phyloP scores from a whole-genome alignment of 305 asterid species.

The Lippia alba region DNA sequence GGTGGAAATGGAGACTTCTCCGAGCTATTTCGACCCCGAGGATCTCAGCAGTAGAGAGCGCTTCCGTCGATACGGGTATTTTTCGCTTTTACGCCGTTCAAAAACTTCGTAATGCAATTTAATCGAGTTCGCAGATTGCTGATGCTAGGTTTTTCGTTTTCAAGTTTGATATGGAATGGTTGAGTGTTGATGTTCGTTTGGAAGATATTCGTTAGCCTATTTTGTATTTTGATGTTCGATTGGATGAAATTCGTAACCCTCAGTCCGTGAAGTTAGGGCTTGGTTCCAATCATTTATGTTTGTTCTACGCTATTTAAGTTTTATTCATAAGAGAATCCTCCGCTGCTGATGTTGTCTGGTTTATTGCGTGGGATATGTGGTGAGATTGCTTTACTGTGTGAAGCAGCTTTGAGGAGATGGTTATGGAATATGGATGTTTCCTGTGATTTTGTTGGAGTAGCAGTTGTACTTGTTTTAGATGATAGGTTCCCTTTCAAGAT shows the following conservation, averaged over 20 bases:
- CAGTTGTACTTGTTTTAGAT: conserved; percentile 3
- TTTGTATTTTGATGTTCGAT: conserved; percentile 2
- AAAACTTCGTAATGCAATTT: neutral
- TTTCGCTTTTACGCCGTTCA: neutral
- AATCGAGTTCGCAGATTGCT: conserved; percentile 12
- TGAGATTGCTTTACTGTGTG: neutral
- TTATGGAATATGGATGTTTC: neutral
- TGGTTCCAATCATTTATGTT: neutral
- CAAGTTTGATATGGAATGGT: neutral
- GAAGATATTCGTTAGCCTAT: neutral
- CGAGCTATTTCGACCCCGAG: conserved; percentile 72
- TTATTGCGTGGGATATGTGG: neutral
- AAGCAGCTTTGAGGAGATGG: neutral
- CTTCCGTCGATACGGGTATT: conserved; percentile 91
- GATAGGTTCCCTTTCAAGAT: neutral
- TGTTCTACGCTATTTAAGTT: too few relatives aligned
- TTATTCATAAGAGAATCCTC: too few relatives aligned
- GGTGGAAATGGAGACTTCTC: conserved; percentile 74
- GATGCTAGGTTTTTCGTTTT: neutral
- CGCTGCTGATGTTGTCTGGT: neutral
- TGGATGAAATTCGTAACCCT: conserved; percentile 3
- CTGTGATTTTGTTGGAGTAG: conserved; percentile 2
- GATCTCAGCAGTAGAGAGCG: conserved; percentile 80
- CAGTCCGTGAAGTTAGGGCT: conserved; percentile 10
- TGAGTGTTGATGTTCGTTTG: conserved; percentile 25